phyloP scores from a whole-genome alignment of 106 monocot genomes.

The Dendrobium chrysotoxum region DNA sequence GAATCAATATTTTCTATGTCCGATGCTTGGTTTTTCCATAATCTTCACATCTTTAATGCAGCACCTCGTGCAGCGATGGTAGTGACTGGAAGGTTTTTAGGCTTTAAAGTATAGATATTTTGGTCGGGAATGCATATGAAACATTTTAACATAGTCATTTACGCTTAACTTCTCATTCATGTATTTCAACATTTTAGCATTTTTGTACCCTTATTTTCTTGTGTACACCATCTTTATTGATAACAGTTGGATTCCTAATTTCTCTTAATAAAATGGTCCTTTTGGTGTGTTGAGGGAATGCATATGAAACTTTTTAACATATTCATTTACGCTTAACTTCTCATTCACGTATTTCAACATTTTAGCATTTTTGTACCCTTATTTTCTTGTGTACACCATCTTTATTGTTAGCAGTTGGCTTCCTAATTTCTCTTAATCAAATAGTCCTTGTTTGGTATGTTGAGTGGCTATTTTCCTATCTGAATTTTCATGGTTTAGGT shows the following conservation, averaged over 20 bases:
- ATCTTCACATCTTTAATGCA: background rate
- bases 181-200: background rate
- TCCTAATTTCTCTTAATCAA: background rate
- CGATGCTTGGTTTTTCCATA: background rate
- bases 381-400: background rate
- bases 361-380: background rate
- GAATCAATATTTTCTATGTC: background rate
- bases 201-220: background rate
- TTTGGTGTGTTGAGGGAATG: no score
- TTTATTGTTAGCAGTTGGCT: background rate
- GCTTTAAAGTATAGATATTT: background rate
- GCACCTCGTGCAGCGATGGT: background rate
- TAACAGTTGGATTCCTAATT: no score
- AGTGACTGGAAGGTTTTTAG: background rate
- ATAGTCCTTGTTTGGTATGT: background rate
- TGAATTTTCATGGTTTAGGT: conserved; percentile 35
- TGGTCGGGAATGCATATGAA: background rate
- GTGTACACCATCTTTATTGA: no score
- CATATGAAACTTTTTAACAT: background rate
- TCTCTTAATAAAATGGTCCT: no score
- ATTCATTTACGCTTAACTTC: background rate
- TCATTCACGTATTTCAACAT: background rate
- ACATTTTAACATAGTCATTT: background rate
- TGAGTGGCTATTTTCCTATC: background rate
- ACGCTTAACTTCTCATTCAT: background rate